phyloP scores from a whole-genome alignment of 129 eudicot species.

The Oenanthe sinensis region DNA sequence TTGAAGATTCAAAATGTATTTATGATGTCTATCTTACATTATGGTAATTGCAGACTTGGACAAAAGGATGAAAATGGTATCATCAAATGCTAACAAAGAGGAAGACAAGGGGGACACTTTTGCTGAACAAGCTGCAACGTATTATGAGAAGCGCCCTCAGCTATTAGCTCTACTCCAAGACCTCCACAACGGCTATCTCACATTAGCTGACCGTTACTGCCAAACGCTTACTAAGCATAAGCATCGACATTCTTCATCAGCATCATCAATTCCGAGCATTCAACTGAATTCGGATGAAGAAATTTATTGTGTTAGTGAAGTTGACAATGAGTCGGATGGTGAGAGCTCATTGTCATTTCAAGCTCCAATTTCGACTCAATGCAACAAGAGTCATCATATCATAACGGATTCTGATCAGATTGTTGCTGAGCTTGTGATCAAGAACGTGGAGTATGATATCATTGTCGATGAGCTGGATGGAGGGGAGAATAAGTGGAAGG shows the following conservation, averaged over 20 bases:
- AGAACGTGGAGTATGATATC: slow-evolving; percentile 47
- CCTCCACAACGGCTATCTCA: slow-evolving; percentile 58
- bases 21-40: too few relatives aligned
- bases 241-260: slow-evolving; percentile 26
- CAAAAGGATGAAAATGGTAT: slow-evolving; percentile 48
- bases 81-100: slow-evolving; percentile 11
- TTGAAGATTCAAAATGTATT: too few relatives aligned
- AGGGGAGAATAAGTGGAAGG: slow-evolving; percentile 28
- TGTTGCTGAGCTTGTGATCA: slow-evolving; percentile 56
- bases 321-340: slow-evolving; percentile 30
- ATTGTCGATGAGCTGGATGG: slow-evolving; percentile 24
- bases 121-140: slow-evolving; percentile 61
- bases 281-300: slow-evolving; percentile 13
- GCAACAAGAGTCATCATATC: not conserved
- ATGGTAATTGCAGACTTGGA: slow-evolving; percentile 51
- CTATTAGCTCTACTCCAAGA: slow-evolving; percentile 54
- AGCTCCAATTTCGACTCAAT: slow-evolving; percentile 6
- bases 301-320: not conserved
- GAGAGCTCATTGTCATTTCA: slow-evolving; percentile 44
- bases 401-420: slow-evolving; percentile 29
- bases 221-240: slow-evolving; percentile 34
- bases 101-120: slow-evolving; percentile 50
- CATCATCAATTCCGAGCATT: slow-evolving; percentile 13
- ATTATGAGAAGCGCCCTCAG: slow-evolving; percentile 75
- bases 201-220: slow-evolving; percentile 65